Evolutionary conservation across 768 basidiomycete species (phyloP), one percentile per base, ranked within the genome.

Genomic region (Termitomyces sp.): DNA sequence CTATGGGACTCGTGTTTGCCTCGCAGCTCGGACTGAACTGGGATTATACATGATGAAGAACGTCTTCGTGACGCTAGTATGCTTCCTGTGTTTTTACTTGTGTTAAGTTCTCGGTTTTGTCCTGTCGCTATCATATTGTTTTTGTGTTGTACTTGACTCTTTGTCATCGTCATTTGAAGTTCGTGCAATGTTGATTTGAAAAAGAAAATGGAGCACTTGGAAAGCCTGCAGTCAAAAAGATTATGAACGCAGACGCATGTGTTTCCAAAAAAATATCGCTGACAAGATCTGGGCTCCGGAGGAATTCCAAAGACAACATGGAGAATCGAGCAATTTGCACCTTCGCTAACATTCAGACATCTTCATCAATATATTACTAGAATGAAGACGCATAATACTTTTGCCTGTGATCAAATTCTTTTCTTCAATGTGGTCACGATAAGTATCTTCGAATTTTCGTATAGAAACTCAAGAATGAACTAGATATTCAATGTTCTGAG

Each of bases 1-100:
- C 79, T 9, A 79, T 80, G 76, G 76, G 76, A 21, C 64, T 79
- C 31, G 70, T 75, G 6, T 70, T 75, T 47, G 63, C 76, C 55
- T 72, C 74, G 15, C 68, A 70, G 53, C 68, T 75, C 51, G 77
- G 77, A 5, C 59, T 74, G 45, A 17, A 60, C 23, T 74, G 73
- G 72, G 60, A 70, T 33, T 66, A 59, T 50, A 21, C 48, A 41
- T 57, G 44, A 54, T 23, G 11, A 50, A 17, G 9, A 50, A 26
- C 23, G 33, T 50, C 48, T 50, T 31, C n/a, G 11, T 23, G 23
- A 23, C 23, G 23, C 23, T 23, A 19, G 48, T 37, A 5, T 54
- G 15, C 7, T 47, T 45, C 15, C 53, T 46, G 33, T 71, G 69
- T 49, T 66, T 68, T 33, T 44, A 23, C 23, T 23, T 23, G 23